Evolutionary conservation across 257 asterid species (phyloP).

Genomic region (Scutellaria minor): DNA sequence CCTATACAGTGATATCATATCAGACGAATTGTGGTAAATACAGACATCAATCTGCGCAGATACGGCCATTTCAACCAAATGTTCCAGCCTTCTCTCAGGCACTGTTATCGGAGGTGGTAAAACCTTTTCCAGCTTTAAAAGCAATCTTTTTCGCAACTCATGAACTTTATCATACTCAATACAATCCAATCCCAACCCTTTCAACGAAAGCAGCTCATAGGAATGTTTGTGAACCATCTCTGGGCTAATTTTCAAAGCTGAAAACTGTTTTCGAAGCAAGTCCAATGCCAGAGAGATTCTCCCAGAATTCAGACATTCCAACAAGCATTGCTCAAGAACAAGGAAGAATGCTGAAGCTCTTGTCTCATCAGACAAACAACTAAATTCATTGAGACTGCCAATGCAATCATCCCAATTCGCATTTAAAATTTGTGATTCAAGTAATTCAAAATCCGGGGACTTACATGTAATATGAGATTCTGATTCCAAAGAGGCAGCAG

Average conservation of each 20-base stretch:
- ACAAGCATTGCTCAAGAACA: slow-evolving; percentile 71
- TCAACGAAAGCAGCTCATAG: slow-evolving; percentile 52
- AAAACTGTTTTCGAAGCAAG: slow-evolving; percentile 55
- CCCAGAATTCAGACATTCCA: slow-evolving; percentile 70
- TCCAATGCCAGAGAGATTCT: slow-evolving; percentile 60
- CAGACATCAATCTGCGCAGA: slow-evolving; percentile 71
- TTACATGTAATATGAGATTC: slow-evolving; percentile 73
- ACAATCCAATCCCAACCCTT: slow-evolving; percentile 50
- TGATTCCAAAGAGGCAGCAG: slow-evolving; percentile 79
- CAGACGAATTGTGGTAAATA: slow-evolving; percentile 62
- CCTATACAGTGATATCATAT: slow-evolving; percentile 62
- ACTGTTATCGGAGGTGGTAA: slow-evolving; percentile 78
- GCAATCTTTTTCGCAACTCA: slow-evolving; percentile 52
- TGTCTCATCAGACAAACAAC: slow-evolving; percentile 57
- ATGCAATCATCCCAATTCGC: slow-evolving; percentile 77
- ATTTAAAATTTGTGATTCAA: slow-evolving; percentile 56
- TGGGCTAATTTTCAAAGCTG: slow-evolving; percentile 48
- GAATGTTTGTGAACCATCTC: slow-evolving; percentile 73
- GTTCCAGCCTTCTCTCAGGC: slow-evolving; percentile 86
- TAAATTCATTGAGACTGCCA: slow-evolving; percentile 43
- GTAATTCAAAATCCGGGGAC: slow-evolving; percentile 54
- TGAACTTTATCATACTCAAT: slow-evolving; percentile 43
- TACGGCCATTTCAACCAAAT: slow-evolving; percentile 75
- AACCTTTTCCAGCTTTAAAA: slow-evolving; percentile 58
- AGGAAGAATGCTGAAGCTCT: slow-evolving; percentile 67